Base-by-base conservation (phyloP, 768 basidiomycete genomes). In the Boletellus emodensis region DNA sequence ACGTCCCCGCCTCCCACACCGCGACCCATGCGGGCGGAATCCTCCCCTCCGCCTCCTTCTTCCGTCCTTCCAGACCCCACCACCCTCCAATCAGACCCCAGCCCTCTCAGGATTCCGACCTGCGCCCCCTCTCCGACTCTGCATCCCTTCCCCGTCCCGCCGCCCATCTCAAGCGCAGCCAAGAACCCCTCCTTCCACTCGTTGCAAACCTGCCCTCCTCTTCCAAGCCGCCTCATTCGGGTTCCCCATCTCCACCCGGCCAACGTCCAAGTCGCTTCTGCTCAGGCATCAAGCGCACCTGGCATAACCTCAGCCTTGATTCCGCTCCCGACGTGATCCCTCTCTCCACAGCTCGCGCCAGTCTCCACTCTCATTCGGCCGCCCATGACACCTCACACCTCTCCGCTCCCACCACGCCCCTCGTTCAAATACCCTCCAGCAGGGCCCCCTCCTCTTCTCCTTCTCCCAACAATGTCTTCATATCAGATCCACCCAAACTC, bases 21-120 rank as follows among this genome's bases (percentile, higher is more conserved):
- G 75, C 78, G 1, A 84, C 85, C 0, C 85, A 89, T 64, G 83
- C 83, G 12, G 80, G 81, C 39, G 88, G 87, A 30, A 85, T 90
- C 17, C 81, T 84, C 48, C 87, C 90, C 14, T 83, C 87, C 10
- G 80, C 87, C 5, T 84, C 85, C 7, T 90, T 91, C 71, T 90
- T 90, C 61, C 80, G 75, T 18, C 86, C 87, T 4, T 78, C 82
- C 5, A 76, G 82, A 44, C 88, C 86, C 0, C 65, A 67, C 20
- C 72, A 81, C 55, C 77, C 71, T 22, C 63, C 69, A 10, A 59
- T 78, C 57, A 54, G 61, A 18, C 70, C 67, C 28, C 71, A 70
- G 11, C 61, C 63, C 5, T 70, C 72, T 0, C 72, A 66, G 44
- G 76, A 75, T 44, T 77, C 76, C 4, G 78, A 79, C 43, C 48